A percentile compares a stretch with the other conserved stretches of the same genome.
phyloP scores from a whole-genome alignment of 2,329 filamentous ascomycete genomes.

The Alternaria alternata region DNA sequence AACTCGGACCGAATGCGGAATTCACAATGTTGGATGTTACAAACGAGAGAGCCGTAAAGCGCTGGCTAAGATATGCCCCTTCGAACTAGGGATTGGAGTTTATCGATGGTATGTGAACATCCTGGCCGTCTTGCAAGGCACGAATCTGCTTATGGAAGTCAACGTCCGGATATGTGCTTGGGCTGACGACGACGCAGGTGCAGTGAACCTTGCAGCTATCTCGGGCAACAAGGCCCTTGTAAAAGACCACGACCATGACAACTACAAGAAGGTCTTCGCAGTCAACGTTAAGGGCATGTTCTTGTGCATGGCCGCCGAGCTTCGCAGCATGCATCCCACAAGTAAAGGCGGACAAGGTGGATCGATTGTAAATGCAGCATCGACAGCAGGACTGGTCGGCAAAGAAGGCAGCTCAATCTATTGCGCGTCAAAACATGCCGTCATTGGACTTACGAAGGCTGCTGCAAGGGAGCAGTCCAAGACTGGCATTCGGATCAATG shows the following conservation, averaged over 20 bases:
- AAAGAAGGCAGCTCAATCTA: slow-evolving; percentile 35
- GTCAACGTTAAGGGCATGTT: slow-evolving; percentile 49
- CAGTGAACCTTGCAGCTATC: slow-evolving; percentile 48
- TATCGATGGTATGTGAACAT: slow-evolving; percentile 6
- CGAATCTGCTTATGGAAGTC: background rate
- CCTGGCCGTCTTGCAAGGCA: background rate
- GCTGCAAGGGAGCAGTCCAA: slow-evolving; percentile 48
- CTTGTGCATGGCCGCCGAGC: slow-evolving; percentile 43
- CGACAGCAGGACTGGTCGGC: slow-evolving; percentile 56
- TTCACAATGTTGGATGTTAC: slow-evolving; percentile 44
- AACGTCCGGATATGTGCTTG: slow-evolving; percentile 12
- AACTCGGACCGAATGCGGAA: slow-evolving; percentile 14
- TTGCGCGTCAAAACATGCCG: slow-evolving; percentile 39
- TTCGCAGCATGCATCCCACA: slow-evolving; percentile 49
- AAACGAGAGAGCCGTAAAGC: slow-evolving; percentile 39
- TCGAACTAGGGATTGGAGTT: slow-evolving; percentile 32
- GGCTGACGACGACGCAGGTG: slow-evolving; percentile 3
- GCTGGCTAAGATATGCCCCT: background rate
- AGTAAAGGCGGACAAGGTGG: slow-evolving; percentile 15
- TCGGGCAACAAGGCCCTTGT: slow-evolving; percentile 45
- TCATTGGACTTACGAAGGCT: slow-evolving; percentile 46
- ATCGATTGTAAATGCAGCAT: slow-evolving; percentile 55
- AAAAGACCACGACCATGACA: slow-evolving; percentile 40
- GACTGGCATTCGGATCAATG: slow-evolving; percentile 47
- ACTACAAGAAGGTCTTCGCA: slow-evolving; percentile 44